These are phyloP conservation scores for Porphyra umbilicalis DNA, from an alignment of 31 red algal species.

Conservation along the genomic window DNA sequence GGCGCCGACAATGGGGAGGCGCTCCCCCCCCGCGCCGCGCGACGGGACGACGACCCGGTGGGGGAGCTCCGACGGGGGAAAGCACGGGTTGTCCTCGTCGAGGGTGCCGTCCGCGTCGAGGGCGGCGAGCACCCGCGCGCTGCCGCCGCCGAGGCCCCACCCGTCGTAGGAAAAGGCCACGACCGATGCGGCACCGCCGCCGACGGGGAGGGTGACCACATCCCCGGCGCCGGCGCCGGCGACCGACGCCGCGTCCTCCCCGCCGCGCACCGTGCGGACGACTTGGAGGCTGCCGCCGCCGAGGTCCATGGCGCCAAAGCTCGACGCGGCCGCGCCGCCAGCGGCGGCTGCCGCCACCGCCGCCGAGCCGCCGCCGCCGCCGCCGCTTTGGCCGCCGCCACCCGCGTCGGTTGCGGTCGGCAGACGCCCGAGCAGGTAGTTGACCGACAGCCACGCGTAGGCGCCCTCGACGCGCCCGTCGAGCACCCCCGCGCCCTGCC, in stretches of 20 bases:
- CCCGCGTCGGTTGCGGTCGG: constrained; percentile 4
- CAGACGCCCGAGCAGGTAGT: constrained; percentile 49
- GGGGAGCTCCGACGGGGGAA: constrained; percentile 2
- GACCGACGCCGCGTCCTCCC: constrained; percentile 18
- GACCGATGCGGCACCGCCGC: constrained; percentile 22
- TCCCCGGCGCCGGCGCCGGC: constrained; percentile 27
- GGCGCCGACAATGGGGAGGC: neutral
- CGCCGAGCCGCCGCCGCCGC: neutral
- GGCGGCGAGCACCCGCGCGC: constrained; percentile 18
- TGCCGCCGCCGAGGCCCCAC: constrained; percentile 39
- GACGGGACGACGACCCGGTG: neutral
- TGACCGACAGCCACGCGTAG: constrained; percentile 70
- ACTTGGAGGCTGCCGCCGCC: constrained; percentile 74
- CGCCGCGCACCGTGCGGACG: constrained; percentile 6
- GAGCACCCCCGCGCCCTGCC: constrained; percentile 45
- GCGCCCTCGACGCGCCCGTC: constrained; percentile 51
- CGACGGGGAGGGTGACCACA: constrained; percentile 33
- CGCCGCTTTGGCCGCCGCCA: neutral
- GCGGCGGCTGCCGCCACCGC: neutral
- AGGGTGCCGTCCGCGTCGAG: constrained; percentile 64
- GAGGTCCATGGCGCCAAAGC: constrained; percentile 58
- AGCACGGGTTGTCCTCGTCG: constrained; percentile 70
- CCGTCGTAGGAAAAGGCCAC: constrained; percentile 2
- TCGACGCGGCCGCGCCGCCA: neutral
- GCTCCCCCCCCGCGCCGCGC: neutral